Base-by-base conservation (phyloP, 2,329 filamentous ascomycete genomes). In the Neofusicoccum kwambonambiense region DNA sequence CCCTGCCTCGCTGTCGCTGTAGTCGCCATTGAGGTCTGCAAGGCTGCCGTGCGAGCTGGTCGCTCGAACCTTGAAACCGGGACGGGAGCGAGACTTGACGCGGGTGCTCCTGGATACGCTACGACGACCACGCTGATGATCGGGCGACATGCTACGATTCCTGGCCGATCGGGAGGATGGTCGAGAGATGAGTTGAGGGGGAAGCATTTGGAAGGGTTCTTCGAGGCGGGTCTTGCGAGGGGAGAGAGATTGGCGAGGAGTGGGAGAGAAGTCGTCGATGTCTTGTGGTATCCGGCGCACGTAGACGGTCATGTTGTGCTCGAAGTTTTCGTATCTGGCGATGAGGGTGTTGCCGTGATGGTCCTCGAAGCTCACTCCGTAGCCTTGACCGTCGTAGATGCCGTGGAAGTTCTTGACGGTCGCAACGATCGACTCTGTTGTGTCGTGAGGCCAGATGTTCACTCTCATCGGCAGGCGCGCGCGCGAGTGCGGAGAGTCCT, bases 401-500 rank as follows among this genome's bases (percentile, higher is more conserved):
- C 95, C 95, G 76, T 97, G 98, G 81, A 98, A 98, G 83, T 97
- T 98, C 85, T 97, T 98, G 74, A 98, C 94, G 1, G 95, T 98
- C 13, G 93, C 95, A 69, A 98, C 92, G 80, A 99, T 99, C 41
- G 93, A 97, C 76, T 98, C 94, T 22, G 94, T 98, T 61, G 92
- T 93, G 82, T 99, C 95, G 78, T 98, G 93, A 52, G 92, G 92
- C 74, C 90, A 97, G 71, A 99, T 97, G 74, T 96, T 91, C 62
- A 94, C 90, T 73, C 90, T 85, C 87, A 94, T 89, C n/a, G 91
- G 90, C 70, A 93, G 83, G 74, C 91, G 89, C 79, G 90, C 90
- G 71, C 87, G 87, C 71, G 86, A 87, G 74, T 89, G 86, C 67
- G 87, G 87, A 37, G 86, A 85, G 71, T 90, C 86, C 62, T 85